Base-by-base conservation (phyloP, 2,329 filamentous ascomycete species). In the Sarocladium kiliense region DNA sequence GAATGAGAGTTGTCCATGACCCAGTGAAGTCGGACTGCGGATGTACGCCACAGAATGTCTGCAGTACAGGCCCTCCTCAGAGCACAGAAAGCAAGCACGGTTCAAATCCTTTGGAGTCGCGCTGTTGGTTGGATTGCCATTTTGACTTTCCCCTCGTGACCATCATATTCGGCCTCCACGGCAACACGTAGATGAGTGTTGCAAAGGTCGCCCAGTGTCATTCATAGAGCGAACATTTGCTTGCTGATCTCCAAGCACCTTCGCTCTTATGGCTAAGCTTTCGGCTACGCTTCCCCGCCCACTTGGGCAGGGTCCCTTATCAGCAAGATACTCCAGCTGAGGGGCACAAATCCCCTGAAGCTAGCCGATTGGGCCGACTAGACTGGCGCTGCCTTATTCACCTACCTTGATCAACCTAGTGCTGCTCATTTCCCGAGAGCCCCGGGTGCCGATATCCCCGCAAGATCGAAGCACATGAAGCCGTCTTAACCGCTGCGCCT, bases 361-460 rank as follows among this genome's bases (percentile, higher is more conserved):
- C 36, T 39, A 39, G 36, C 36, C 36, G 36, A 16, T 44, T 25
- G 41, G 21, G 18, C 18, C 41, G 18, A 44, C 41, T 47, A 23
- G 18, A 23, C 44, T 12, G 25, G 18, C 9, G n/a, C 25, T 47
- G 27, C 21, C 10, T 27, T 27, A 30, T 47, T 18, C n/a, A 47
- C 44, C 44, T 47, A 26, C 44, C 44, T 30, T 47, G 44, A 47
- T 47, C 25, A 27, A 47, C 44, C 44, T 47, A 47, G 44, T 3
- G n/a, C 14, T 30, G 21, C 7, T 11, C 21, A 23, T 21, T 47
- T 23, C 12, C 25, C 44, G 44, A 27, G 23, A 27, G 23, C 44
- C 21, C 21, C 9, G 19, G 5, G 27, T 27, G 25, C 25, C 9
- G 44, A 30, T 47, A 47, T 10, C 36, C 36, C 36, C 7, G 12